Base-by-base conservation (phyloP, 1,139 yeast genomes). In the Casaregolazyma suthepensis region DNA sequence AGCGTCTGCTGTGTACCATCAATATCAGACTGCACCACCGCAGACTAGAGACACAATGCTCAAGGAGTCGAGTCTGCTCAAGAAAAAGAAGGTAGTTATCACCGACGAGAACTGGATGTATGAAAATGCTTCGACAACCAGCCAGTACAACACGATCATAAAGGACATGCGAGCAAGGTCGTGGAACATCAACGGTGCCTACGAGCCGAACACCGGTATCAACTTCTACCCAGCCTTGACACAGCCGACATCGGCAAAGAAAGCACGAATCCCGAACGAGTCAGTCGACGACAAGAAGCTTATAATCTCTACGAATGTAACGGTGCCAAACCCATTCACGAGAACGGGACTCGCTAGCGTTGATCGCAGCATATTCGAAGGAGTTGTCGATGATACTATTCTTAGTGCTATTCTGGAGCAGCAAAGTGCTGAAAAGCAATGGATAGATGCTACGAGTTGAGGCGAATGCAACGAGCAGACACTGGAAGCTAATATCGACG, bases 41-140 rank as follows among this genome's bases (percentile, higher is more conserved):
- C 48, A 63, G 56, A 54, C 61, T 54, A 17, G 64, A 58, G 65
- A 69, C 55, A 54, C 64, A 55, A 9, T 54, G 62, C 51, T 57
- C 22, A 63, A 59, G 40, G 49, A 52, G 5, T 53, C 55, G 19
- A 54, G 56, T 31, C 52, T 55, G 23, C 52, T 54, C 26, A 66
- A 63, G 62, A 66, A 65, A 54, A 73, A 57, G 62, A 74, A 55
- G 66, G 68, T 68, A 18, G 67, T 71, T 40, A 67, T 79, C 46
- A 78, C 83, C 15, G 90, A 87, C 59, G 86, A 84, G 35, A 83
- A 87, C 52, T 93, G 98, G 97, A 79, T 89, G 73, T 81, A 81
- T 62, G 93, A 88, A 65, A 90, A 89, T 61, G 96, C 96, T 0
- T 71, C 77, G 19, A 85, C 94, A 37, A 82, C 91, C 5, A 76